Conservation (phyloP, 352 stramenopile genomes). For the Globisporangium takayamanum region DNA sequence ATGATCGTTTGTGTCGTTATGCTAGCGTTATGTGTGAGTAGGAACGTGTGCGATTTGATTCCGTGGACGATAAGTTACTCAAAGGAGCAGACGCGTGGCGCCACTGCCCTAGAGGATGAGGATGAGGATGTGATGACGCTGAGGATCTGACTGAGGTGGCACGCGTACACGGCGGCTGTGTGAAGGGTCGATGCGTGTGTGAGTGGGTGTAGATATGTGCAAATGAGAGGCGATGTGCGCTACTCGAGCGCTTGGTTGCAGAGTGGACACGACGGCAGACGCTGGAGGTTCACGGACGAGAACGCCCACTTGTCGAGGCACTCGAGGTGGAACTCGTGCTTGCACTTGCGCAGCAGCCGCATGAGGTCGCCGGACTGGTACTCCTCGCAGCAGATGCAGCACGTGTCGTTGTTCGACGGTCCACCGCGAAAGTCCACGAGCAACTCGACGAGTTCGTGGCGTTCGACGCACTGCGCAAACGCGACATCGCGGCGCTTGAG, state of each 20-base stretch:
- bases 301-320: conserved; percentile 87
- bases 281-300: conserved; percentile 62
- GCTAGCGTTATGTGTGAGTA: too few species aligned
- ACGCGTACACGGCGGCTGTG: too few species aligned
- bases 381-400: conserved; percentile 85
- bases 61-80: too few species aligned
- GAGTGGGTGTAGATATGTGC: too few species aligned
- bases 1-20: too few species aligned
- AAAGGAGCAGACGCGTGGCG: too few species aligned
- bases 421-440: conserved; percentile 69
- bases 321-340: conserved; percentile 86
- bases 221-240: conserved; percentile 1
- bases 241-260: conserved; percentile 80
- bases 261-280: conserved; percentile 66
- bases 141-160: too few species aligned
- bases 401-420: conserved; percentile 80
- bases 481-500: conserved; percentile 61
- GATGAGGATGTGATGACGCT: too few species aligned
- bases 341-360: conserved; percentile 73
- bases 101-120: too few species aligned
- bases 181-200: too few species aligned
- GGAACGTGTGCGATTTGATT: too few species aligned
- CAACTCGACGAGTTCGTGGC: conserved; percentile 60
- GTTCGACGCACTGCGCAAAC: conserved; percentile 56
- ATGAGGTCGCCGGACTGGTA: conserved; percentile 74